Evolutionary conservation across 2,329 filamentous ascomycete species (phyloP), one percentile per base, ranked within the genome.

Genomic region (Graphilbum fragrans): DNA sequence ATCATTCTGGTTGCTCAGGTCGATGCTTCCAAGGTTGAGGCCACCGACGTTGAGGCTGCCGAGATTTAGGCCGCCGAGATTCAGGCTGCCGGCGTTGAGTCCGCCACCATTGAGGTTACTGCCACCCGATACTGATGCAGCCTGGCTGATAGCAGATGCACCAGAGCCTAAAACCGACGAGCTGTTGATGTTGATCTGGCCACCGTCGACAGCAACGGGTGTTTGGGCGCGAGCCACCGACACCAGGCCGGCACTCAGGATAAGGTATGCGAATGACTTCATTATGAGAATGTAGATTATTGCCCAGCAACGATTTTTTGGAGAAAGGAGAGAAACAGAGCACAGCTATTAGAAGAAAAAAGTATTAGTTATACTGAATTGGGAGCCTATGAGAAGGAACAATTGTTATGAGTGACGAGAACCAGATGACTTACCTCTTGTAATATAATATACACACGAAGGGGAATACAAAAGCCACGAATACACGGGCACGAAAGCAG

Each of bases 171-270:
- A 37, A 18, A 32, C 21, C n/a, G n/a, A n/a, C n/a, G n/a, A n/a
- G n/a, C n/a, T 36, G 38, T 44, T 43, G n/a, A 40, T 11, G 17
- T 44, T 40, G 16, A 37, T 47, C 8, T 49, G 38, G 39, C 49
- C 40, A 36, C 50, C 34, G 22, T 36, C 14, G 21, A 17, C 27
- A 17, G 21, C 38, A 29, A 43, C 22, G 16, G 40, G 34, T 9
- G 22, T 37, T 22, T 40, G 37, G 14, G 42, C 37, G 5, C 38
- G 42, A 22, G 35, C 45, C 9, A 47, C 44, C 49, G 53, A 55
- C 47, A 41, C 55, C 50, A 58, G 51, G 51, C 53, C 50, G 45
- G 50, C 53, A 6, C 49, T 41, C 35, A 55, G 41, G n/a, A 55
- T 41, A 19, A 55, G 21, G 37, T 51, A 19, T 7, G 39, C 12